phyloP scores from a whole-genome alignment of 2,329 filamentous ascomycete species.

The Leptographium lundbergii region DNA sequence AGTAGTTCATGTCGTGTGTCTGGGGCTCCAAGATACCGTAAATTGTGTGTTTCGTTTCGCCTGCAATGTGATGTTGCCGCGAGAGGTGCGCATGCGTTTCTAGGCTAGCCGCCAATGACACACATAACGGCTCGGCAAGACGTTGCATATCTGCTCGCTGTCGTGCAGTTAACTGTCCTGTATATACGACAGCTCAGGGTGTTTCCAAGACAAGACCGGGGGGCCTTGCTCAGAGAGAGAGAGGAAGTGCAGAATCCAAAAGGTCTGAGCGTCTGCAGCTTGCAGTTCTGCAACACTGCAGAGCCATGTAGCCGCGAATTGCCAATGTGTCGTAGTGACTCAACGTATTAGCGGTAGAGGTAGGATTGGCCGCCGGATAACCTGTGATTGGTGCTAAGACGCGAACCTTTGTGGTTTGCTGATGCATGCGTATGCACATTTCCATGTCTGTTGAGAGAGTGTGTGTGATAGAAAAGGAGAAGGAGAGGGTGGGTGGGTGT shows the following conservation, averaged over 20 bases:
- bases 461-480: not conserved
- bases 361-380: not conserved
- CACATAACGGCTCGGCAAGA: slow-evolving; percentile 1
- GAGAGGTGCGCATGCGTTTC: not conserved
- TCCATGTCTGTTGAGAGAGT: not conserved
- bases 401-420: not conserved
- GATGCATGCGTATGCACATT: not conserved
- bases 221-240: not conserved
- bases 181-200: not conserved
- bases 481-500: not conserved
- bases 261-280: not conserved
- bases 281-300: not conserved
- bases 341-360: not conserved
- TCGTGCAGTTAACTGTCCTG: not conserved
- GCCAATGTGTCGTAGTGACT: not conserved
- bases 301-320: not conserved
- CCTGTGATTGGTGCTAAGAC: not conserved
- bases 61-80: not conserved
- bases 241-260: not conserved
- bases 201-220: not conserved
- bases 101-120: not conserved
- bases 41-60: not conserved
- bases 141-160: not conserved
- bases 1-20: not conserved
- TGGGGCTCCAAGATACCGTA: no score